Evolutionary conservation across 768 basidiomycete species (phyloP).

Genomic region (Asterophora lycoperdoides): DNA sequence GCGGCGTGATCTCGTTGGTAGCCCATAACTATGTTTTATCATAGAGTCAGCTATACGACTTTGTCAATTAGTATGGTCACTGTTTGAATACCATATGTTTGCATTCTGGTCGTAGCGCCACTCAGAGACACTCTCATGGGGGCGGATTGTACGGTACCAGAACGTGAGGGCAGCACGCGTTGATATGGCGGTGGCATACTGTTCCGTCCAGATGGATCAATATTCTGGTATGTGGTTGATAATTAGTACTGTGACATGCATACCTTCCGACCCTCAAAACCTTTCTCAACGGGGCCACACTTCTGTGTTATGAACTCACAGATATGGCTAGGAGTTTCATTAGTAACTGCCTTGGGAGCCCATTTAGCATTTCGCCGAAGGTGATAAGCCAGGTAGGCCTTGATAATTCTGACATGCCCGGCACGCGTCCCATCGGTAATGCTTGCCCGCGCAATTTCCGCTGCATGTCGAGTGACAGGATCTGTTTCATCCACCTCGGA

Average conservation of each 20-base stretch:
- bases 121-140: conserved; percentile 10
- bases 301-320: background rate
- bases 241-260: background rate
- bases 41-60: no score
- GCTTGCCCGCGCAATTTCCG: background rate
- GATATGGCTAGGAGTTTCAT: background rate
- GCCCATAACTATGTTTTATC: no score
- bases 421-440: background rate
- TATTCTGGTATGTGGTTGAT: background rate
- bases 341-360: background rate
- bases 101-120: conserved; percentile 11
- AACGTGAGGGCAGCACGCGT: conserved; percentile 13
- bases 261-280: background rate
- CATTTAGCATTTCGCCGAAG: background rate
- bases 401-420: background rate
- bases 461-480: background rate
- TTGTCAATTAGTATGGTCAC: no score
- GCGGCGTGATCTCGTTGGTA: conserved; percentile 14
- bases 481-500: background rate
- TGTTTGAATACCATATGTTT: background rate
- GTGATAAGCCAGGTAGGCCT: background rate
- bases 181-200: conserved; percentile 16
- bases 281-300: background rate
- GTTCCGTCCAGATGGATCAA: no score
- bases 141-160: conserved; percentile 13